phyloP scores from a whole-genome alignment of 2,329 filamentous ascomycete genomes.

The Fusarium coicis region DNA sequence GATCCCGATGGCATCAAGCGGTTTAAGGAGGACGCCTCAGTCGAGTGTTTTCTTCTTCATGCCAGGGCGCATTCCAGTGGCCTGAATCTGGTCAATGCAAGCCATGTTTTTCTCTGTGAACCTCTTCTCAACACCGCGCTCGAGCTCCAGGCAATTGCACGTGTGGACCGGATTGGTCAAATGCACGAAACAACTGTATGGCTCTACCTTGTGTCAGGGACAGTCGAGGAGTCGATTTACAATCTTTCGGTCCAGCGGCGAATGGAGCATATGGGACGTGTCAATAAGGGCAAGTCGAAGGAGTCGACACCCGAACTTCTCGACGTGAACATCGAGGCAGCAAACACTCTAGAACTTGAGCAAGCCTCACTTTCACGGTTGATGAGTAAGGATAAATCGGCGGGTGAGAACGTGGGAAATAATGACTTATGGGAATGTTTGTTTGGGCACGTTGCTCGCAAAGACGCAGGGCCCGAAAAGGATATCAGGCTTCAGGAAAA shows the following conservation, averaged over 20 bases:
- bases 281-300: constrained; percentile 52
- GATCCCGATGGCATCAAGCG: constrained; percentile 73
- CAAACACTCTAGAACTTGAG: constrained; percentile 86
- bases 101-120: constrained; percentile 93
- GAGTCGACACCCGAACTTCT: constrained; percentile 59
- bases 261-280: constrained; percentile 75
- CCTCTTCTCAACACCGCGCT: constrained; percentile 93
- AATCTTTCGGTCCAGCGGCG: constrained; percentile 83
- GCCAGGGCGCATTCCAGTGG: constrained; percentile 90
- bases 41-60: constrained; percentile 89
- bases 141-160: constrained; percentile 93
- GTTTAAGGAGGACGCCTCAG: constrained; percentile 78
- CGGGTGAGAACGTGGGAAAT: constrained; percentile 82
- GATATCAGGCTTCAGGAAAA: constrained; percentile 48
- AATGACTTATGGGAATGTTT: constrained; percentile 90
- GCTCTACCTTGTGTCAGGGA: constrained; percentile 92
- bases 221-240: constrained; percentile 93
- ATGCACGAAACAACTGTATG: constrained; percentile 89
- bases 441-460: constrained; percentile 70
- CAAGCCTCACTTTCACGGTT: constrained; percentile 75
- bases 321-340: constrained; percentile 77
- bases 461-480: constrained; percentile 32
- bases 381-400: constrained; percentile 74
- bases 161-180: constrained; percentile 95
- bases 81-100: constrained; percentile 91